phyloP scores from a whole-genome alignment of 495 filamentous ascomycete species.

The Neurospora sublineolata region DNA sequence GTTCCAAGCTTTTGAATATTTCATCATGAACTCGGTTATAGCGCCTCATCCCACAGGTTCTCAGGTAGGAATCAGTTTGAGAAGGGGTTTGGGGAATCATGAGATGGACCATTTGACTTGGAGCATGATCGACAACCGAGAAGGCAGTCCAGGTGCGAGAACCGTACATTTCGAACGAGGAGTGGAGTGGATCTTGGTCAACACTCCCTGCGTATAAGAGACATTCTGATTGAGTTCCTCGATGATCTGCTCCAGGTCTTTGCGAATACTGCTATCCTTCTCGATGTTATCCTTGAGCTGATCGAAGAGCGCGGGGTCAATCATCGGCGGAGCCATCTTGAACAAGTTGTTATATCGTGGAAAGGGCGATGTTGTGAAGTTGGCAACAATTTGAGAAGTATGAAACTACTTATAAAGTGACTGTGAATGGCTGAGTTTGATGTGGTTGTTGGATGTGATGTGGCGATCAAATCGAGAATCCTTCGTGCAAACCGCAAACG shows the following conservation, averaged over 20 bases:
- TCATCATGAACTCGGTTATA: background rate
- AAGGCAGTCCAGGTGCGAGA: background rate
- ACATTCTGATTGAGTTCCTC: constrained; percentile 56
- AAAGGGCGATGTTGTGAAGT: background rate
- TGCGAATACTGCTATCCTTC: constrained; percentile 67
- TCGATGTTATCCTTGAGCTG: constrained; percentile 83
- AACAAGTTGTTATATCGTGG: background rate
- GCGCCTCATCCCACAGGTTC: background rate
- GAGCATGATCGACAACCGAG: background rate
- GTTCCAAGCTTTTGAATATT: background rate
- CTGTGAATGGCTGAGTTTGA: background rate
- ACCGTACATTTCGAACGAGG: constrained; percentile 61
- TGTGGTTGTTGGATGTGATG: background rate
- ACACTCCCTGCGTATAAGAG: constrained; percentile 61
- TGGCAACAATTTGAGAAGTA: background rate
- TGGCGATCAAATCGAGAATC: background rate
- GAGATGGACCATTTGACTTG: background rate
- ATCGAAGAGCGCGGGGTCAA: constrained; percentile 78
- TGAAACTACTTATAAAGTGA: background rate
- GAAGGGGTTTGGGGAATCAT: background rate
- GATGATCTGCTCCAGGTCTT: constrained; percentile 72
- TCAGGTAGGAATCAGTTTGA: background rate
- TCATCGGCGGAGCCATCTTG: constrained; percentile 34
- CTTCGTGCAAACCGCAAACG: background rate
- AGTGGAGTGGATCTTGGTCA: constrained; percentile 85